Evolutionary conservation across 495 filamentous ascomycete species (phyloP), one percentile per base, ranked within the genome.

Genomic region (Cladorrhinum samala): DNA sequence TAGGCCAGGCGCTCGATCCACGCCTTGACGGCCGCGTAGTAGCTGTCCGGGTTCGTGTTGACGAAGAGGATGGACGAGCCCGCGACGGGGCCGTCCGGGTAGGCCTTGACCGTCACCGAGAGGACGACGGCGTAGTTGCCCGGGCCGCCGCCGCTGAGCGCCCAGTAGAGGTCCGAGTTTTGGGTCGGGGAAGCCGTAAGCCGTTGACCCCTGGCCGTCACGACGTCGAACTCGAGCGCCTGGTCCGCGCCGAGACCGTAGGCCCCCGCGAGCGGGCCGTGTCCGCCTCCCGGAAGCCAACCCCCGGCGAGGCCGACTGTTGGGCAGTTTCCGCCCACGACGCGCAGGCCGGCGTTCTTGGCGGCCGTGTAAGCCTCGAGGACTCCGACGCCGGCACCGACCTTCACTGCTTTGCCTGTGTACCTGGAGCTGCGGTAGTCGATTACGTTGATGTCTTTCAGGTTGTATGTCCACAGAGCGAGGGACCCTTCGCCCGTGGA

Each of bases 171-270:
- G 55, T 84, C 81, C 0, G 65, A 16, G 54, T 82, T 70, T 47
- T 77, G 20, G n/a, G 64, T 66, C 0, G 70, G 71, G 9, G 67
- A 67, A 11, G 75, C 76, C 0, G 60, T 68, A 23, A 83, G 11
- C 30, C 68, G 54, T 17, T 61, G 58, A 0, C 81, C 78, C 1
- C 57, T 41, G 0, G 69, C 71, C 13, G 76, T 77, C 1, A 86
- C 71, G 0, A 85, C 78, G 52, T 86, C 77, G 68, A 65, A 82
- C 53, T 76, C 69, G 0, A 87, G 73, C 0, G 72, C 64, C 24
- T 85, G 68, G 58, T 86, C 83, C 0, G 83, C 82, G 1, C 58
- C 79, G 0, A 87, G 63, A 0, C 85, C 85, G 48, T 78, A 80
- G 3, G 58, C 58, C 5, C 71, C 72, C 19, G 58, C 58, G 0